These are phyloP conservation scores for Garcia nutans DNA, from an alignment of 345 rosid species.

Conservation along the genomic window DNA sequence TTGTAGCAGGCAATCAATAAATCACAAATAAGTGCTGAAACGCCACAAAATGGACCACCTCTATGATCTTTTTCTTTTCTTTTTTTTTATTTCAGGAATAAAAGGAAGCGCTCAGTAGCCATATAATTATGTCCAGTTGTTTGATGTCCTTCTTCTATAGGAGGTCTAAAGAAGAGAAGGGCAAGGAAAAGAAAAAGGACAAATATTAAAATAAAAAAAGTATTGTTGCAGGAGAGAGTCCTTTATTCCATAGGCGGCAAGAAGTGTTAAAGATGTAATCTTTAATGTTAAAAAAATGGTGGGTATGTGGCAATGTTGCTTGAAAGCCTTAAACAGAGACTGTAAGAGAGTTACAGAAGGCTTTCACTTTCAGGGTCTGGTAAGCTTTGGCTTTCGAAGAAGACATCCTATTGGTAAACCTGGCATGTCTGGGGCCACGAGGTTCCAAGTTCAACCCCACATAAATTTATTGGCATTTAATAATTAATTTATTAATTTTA, in stretches of 20 bases:
- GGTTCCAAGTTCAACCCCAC: too few relatives aligned
- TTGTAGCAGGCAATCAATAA: conserved; percentile 13
- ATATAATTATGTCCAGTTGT: not conserved
- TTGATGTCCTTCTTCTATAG: conserved; percentile 15
- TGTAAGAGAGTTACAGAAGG: conserved; percentile 18
- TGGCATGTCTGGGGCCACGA: too few relatives aligned
- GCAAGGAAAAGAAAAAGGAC: not conserved
- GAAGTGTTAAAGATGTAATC: too few relatives aligned
- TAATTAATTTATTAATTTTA: too few relatives aligned
- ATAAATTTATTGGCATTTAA: too few relatives aligned
- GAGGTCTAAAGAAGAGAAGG: conserved; percentile 9
- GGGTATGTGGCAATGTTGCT: not conserved
- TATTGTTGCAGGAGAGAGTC: conserved; percentile 23
- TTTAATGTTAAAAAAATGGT: not conserved
- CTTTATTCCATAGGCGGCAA: conserved; percentile 30
- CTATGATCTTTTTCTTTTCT: conserved; percentile 10
- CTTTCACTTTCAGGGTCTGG: conserved; percentile 41
- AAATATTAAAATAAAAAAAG: conserved; percentile 10
- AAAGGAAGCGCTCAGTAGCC: not conserved
- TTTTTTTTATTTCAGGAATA: not conserved
- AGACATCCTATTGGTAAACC: too few relatives aligned
- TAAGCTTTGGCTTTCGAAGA: conserved; percentile 39
- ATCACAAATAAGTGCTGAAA: conserved; percentile 19
- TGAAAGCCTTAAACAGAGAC: not conserved
- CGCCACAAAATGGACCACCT: conserved; percentile 23